Percentiles rank a stretch among this genome's conserved stretches.
These are phyloP conservation scores for Rhodomyrtus tomentosa DNA, from an alignment of 345 rosid species.

Conservation along the genomic window DNA sequence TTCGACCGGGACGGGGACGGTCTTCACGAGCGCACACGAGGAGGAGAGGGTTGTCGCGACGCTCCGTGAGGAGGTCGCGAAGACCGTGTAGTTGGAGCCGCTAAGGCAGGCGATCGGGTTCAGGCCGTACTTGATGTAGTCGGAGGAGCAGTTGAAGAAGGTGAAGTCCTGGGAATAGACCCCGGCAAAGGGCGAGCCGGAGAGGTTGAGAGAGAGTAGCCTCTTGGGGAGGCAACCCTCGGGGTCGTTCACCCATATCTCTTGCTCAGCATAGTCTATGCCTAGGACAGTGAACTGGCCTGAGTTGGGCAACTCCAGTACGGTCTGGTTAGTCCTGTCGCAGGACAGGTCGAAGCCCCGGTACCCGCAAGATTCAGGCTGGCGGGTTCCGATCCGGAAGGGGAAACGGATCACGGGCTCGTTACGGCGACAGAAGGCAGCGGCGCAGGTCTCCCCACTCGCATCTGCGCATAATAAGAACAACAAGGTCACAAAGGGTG, in stretches of 20 bases:
- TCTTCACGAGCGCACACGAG: slow-evolving; percentile 22
- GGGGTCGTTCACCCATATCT: slow-evolving; percentile 60
- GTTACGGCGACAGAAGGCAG: slow-evolving; percentile 19
- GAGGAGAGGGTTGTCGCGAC: slow-evolving; percentile 3
- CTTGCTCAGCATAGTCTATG: slow-evolving; percentile 46
- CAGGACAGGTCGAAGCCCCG: slow-evolving; percentile 45
- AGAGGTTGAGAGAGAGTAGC: slow-evolving; percentile 48
- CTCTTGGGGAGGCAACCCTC: slow-evolving; percentile 42
- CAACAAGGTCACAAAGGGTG: background rate
- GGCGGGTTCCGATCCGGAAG: slow-evolving; percentile 30
- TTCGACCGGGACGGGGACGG: slow-evolving; percentile 33
- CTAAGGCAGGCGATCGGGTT: slow-evolving; percentile 60
- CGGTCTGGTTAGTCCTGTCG: slow-evolving; percentile 24
- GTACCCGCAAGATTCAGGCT: slow-evolving; percentile 38
- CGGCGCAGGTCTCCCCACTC: slow-evolving; percentile 11
- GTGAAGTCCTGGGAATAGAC: slow-evolving; percentile 29
- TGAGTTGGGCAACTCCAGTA: slow-evolving; percentile 20
- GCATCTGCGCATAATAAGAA: background rate
- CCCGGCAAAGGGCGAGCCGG: slow-evolving; percentile 36
- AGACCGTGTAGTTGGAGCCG: slow-evolving; percentile 27
- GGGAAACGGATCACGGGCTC: slow-evolving; percentile 46
- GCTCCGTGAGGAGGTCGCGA: slow-evolving; percentile 40
- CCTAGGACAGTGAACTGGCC: slow-evolving; percentile 36
- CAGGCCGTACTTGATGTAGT: slow-evolving; percentile 12
- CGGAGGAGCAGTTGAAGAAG: slow-evolving; percentile 46